Conservation (phyloP, 441 rosid genomes). For the Euphorbia corollata region DNA sequence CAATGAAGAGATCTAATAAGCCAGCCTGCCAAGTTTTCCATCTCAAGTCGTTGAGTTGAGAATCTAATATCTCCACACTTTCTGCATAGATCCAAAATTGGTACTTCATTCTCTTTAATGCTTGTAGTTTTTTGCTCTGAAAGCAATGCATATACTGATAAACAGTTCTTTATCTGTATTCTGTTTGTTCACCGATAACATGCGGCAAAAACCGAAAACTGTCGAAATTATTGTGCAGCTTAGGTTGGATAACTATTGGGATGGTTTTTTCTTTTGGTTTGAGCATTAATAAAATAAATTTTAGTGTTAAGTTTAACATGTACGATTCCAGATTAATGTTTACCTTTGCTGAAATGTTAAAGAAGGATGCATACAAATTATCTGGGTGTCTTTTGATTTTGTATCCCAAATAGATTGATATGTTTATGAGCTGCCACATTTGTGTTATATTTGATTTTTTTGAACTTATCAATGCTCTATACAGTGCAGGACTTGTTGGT, state of each 20-base stretch:
- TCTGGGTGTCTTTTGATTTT: no score
- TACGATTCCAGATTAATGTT: no score
- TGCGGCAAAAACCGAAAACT: no score
- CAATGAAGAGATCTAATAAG: constrained; percentile 32
- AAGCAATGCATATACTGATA: not conserved
- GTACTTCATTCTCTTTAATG: constrained; percentile 28
- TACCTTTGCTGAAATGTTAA: no score
- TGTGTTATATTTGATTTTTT: not conserved
- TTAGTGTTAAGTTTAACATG: no score
- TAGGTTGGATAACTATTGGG: not conserved
- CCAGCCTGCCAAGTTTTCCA: constrained; percentile 53
- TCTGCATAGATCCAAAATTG: constrained; percentile 48
- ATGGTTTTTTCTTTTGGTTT: no score
- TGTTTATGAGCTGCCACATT: not conserved
- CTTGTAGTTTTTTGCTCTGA: not conserved
- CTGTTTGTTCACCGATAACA: not conserved
- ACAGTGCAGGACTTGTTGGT: constrained; percentile 88
- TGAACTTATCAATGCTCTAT: constrained; percentile 29
- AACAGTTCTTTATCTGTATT: not conserved
- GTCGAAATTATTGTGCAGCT: not conserved
- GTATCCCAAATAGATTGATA: not conserved
- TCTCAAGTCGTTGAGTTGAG: constrained; percentile 35
- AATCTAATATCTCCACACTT: constrained; percentile 12
- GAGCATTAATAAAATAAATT: no score
- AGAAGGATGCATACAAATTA: no score